Conservation (phyloP, 1,284 basidiomycete genomes). For the Sparassis latifolia region DNA sequence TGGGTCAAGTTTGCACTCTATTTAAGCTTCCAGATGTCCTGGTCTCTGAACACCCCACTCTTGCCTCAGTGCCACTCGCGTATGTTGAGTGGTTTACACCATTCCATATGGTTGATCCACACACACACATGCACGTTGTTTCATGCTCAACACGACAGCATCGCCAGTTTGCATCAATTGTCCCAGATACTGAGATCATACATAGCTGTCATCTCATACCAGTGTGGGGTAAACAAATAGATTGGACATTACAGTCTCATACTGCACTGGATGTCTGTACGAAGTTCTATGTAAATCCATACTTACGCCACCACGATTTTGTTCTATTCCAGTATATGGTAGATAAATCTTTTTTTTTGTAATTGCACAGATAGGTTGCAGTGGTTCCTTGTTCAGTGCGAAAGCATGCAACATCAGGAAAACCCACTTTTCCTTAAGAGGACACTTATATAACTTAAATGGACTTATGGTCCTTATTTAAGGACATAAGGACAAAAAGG, state of each 20-base stretch:
- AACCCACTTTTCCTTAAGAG: too few species aligned
- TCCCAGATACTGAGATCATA: conserved; percentile 13
- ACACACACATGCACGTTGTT: conserved; percentile 14
- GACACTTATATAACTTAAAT: too few species aligned
- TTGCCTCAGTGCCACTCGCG: too few species aligned
- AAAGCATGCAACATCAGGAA: too few species aligned
- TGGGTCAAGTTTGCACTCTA: too few species aligned
- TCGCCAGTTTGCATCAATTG: not conserved
- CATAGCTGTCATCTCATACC: conserved; percentile 26
- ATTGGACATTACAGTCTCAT: conserved; percentile 23
- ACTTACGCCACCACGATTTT: too few species aligned
- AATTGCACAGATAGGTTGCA: too few species aligned
- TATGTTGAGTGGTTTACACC: conserved; percentile 3
- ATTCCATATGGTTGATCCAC: not conserved
- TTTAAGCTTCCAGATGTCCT: not conserved
- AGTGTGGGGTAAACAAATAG: conserved; percentile 8
- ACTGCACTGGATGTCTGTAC: conserved; percentile 19
- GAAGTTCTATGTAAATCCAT: not conserved
- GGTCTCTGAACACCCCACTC: conserved; percentile 13
- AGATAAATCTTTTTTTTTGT: too few species aligned
- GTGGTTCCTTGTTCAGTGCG: too few species aligned
- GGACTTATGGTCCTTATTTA: too few species aligned
- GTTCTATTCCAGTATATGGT: not conserved
- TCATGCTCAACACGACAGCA: conserved; percentile 9
- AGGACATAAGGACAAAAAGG: too few species aligned